Conservation (phyloP, 805 yeast species). For the Saturnispora sekii region DNA sequence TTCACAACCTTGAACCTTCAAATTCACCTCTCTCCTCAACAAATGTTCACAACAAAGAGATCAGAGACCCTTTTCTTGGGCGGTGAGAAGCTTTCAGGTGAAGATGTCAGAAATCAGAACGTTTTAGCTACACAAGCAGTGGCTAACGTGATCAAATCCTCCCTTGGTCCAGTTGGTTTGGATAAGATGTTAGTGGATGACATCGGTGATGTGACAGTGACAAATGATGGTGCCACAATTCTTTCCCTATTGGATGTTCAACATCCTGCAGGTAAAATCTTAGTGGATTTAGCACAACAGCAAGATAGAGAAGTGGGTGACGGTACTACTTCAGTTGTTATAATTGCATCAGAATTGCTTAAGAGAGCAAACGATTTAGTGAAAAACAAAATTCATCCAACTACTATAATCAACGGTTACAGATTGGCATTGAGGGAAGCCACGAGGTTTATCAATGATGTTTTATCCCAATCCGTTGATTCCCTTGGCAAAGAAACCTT, state of each 20-base stretch:
- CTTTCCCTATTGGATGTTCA: conserved; percentile 85
- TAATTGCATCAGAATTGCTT: conserved; percentile 86
- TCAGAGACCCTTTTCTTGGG: conserved; percentile 92
- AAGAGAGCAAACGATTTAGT: conserved; percentile 92
- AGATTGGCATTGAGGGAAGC: conserved; percentile 91
- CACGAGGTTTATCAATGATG: conserved; percentile 73
- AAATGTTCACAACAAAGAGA: conserved; percentile 65
- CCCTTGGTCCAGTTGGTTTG: conserved; percentile 95
- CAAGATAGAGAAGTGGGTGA: conserved; percentile 99
- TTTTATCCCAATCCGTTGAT: conserved; percentile 72
- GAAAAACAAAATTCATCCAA: conserved; percentile 90
- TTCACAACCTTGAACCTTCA: conserved; percentile 1
- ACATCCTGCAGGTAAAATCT: conserved; percentile 97
- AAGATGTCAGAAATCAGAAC: conserved; percentile 92
- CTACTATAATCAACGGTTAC: conserved; percentile 95
- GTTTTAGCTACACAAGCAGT: conserved; percentile 87
- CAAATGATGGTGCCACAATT: conserved; percentile 98
- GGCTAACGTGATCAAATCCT: conserved; percentile 79
- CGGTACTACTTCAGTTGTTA: conserved; percentile 84
- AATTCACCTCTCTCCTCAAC: conserved; percentile 1
- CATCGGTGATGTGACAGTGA: conserved; percentile 97
- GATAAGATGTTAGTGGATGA: conserved; percentile 99
- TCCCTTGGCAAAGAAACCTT: conserved; percentile 74
- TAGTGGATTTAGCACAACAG: conserved; percentile 95
- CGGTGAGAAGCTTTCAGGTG: conserved; percentile 93